These are phyloP conservation scores for Aspergillus sp. DNA, from an alignment of 2,329 filamentous ascomycete genomes.

Conservation along the genomic window DNA sequence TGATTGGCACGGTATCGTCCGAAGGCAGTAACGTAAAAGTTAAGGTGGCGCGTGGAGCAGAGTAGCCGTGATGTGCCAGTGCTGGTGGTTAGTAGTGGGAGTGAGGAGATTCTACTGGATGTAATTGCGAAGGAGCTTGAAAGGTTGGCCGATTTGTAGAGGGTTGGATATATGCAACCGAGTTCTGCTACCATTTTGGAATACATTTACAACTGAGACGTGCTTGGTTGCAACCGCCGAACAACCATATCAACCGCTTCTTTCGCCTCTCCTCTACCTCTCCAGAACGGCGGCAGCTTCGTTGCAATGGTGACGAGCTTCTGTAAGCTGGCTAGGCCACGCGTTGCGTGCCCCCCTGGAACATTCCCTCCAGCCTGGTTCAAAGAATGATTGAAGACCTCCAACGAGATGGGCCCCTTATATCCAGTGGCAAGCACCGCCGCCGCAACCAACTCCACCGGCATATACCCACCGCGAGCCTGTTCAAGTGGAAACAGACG, in stretches of 20 bases:
- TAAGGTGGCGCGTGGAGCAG: conserved; percentile 17
- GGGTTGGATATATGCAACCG: background rate
- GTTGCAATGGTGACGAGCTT: conserved; percentile 17
- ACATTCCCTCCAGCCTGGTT: conserved; percentile 25
- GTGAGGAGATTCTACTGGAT: conserved; percentile 21
- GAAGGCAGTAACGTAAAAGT: no score
- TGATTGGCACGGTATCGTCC: no score
- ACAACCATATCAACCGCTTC: background rate
- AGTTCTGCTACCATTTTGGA: background rate
- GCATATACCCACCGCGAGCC: conserved; percentile 36
- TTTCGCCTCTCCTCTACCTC: conserved; percentile 21
- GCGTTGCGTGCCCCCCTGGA: conserved; percentile 29
- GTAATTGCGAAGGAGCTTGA: conserved; percentile 19
- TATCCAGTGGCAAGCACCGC: conserved; percentile 40
- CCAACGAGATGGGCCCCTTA: conserved; percentile 36
- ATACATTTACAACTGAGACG: conserved; percentile 1
- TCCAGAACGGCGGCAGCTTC: conserved; percentile 20
- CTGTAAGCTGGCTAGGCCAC: conserved; percentile 29
- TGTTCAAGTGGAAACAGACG: conserved; percentile 35
- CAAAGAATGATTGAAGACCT: conserved; percentile 39
- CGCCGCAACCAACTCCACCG: conserved; percentile 35
- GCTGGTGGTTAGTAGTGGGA: conserved; percentile 12
- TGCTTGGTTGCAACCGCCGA: background rate
- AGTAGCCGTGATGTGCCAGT: conserved; percentile 22
- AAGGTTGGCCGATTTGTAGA: conserved; percentile 9